Conservation (phyloP, 768 basidiomycete species). For the Auricularia cornea region DNA sequence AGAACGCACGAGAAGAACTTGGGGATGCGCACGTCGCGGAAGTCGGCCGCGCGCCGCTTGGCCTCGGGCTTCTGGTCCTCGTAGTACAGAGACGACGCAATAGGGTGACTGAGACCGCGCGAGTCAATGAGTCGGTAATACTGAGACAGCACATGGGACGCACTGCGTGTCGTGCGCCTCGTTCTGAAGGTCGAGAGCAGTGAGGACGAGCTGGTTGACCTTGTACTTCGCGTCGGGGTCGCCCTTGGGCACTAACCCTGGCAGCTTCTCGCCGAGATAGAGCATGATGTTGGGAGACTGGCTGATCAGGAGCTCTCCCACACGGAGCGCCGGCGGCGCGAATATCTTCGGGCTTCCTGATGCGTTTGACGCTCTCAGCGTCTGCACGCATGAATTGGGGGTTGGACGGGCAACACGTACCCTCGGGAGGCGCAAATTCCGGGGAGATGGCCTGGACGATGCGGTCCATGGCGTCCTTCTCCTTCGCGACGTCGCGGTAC, state of each 20-base stretch:
- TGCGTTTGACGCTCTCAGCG: neutral
- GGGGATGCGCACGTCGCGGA: conserved; percentile 29
- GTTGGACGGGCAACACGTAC: neutral
- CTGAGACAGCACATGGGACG: conserved; percentile 1
- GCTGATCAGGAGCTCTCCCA: conserved; percentile 21
- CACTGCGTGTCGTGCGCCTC: conserved; percentile 23
- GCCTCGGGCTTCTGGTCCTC: conserved; percentile 37
- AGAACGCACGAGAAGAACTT: conserved; percentile 35
- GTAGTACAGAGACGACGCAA: conserved; percentile 26
- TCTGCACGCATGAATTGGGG: neutral
- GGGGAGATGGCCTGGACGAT: neutral
- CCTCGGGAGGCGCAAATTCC: neutral
- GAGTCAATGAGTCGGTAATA: no score
- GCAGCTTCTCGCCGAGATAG: conserved; percentile 26
- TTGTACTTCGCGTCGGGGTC: conserved; percentile 18
- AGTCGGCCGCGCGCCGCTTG: conserved; percentile 22
- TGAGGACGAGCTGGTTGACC: conserved; percentile 33
- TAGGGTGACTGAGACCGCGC: conserved; percentile 25
- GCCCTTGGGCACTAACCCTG: conserved; percentile 20
- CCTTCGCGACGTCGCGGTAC: conserved; percentile 20
- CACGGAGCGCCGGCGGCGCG: conserved; percentile 33
- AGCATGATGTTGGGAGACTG: conserved; percentile 32
- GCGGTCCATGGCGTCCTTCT: neutral
- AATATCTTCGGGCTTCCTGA: conserved; percentile 23
- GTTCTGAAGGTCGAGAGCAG: conserved; percentile 26